phyloP scores from a whole-genome alignment of 2,329 filamentous ascomycete genomes.

The Cytospora schulzeri region DNA sequence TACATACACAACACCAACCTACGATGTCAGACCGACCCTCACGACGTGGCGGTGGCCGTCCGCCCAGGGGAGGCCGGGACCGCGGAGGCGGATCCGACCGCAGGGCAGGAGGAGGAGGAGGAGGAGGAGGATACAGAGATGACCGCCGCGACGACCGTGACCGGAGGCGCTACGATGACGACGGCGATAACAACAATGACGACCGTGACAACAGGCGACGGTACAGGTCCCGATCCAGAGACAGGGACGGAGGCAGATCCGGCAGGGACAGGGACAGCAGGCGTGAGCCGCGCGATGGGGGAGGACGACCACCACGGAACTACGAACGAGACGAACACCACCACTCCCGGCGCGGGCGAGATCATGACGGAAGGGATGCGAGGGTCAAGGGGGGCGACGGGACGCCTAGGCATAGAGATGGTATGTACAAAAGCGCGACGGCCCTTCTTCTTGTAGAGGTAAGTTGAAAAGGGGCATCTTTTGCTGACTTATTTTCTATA shows the following conservation, averaged over 20 bases:
- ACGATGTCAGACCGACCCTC: slow-evolving; percentile 21
- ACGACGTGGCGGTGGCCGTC: slow-evolving; percentile 18
- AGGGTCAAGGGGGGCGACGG: slow-evolving; percentile 20
- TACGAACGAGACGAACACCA: slow-evolving; percentile 18
- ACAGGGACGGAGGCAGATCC: slow-evolving; percentile 35
- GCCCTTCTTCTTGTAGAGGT: too few species aligned
- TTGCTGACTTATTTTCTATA: slow-evolving; percentile 10
- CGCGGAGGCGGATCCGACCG: slow-evolving; percentile 35
- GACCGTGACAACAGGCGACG: slow-evolving; percentile 34
- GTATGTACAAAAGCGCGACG: neutral
- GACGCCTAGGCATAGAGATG: slow-evolving; percentile 20
- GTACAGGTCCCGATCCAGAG: slow-evolving; percentile 31
- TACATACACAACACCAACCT: neutral
- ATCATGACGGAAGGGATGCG: slow-evolving; percentile 15
- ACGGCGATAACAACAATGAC: slow-evolving; percentile 34
- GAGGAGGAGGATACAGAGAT: slow-evolving; percentile 31
- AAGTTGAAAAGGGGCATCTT: neutral
- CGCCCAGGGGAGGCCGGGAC: slow-evolving; percentile 27
- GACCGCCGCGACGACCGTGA: slow-evolving; percentile 43
- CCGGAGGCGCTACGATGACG: slow-evolving; percentile 33
- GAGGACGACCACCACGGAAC: slow-evolving; percentile 36
- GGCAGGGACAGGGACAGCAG: slow-evolving; percentile 35
- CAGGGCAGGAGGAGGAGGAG: slow-evolving; percentile 26
- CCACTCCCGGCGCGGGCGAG: slow-evolving; percentile 20
- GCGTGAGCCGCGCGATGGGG: slow-evolving; percentile 35